A percentile compares a stretch with the other conserved stretches of the same genome.
Evolutionary conservation across 2,329 filamentous ascomycete species (phyloP).

Genomic region (Celoporthe dispersa): DNA sequence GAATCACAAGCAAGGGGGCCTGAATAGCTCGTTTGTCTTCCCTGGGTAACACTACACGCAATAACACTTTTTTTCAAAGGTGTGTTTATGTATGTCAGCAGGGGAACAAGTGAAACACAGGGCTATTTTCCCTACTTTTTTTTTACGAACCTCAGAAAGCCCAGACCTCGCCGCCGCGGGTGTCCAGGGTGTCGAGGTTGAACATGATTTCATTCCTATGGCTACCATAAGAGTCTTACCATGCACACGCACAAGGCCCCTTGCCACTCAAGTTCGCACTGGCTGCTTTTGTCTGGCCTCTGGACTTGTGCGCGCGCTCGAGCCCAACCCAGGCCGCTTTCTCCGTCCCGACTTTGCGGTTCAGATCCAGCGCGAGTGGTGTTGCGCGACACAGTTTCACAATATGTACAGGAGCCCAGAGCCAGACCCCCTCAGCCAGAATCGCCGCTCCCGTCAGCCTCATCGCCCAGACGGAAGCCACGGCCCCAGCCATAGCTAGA

Average conservation of each 20-base stretch:
- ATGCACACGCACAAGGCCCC: background rate
- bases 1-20: background rate
- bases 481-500: background rate
- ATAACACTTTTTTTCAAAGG: too few species aligned
- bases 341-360: background rate
- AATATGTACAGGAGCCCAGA: background rate
- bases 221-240: background rate
- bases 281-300: background rate
- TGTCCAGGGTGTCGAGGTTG: background rate
- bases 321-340: background rate
- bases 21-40: background rate
- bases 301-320: background rate
- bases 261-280: background rate
- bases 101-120: too few species aligned
- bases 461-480: slow-evolving; percentile 1
- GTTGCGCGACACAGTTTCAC: background rate
- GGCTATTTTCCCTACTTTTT: too few species aligned
- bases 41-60: background rate
- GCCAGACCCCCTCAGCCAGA: background rate
- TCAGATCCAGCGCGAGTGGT: background rate
- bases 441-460: background rate
- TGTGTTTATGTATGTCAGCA: too few species aligned
- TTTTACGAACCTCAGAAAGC: background rate
- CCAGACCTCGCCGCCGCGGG: too few species aligned
- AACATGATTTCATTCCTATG: slow-evolving; percentile 7